These are phyloP conservation scores for Neurospora sp. DNA, from an alignment of 495 filamentous ascomycete species.

Conservation along the genomic window DNA sequence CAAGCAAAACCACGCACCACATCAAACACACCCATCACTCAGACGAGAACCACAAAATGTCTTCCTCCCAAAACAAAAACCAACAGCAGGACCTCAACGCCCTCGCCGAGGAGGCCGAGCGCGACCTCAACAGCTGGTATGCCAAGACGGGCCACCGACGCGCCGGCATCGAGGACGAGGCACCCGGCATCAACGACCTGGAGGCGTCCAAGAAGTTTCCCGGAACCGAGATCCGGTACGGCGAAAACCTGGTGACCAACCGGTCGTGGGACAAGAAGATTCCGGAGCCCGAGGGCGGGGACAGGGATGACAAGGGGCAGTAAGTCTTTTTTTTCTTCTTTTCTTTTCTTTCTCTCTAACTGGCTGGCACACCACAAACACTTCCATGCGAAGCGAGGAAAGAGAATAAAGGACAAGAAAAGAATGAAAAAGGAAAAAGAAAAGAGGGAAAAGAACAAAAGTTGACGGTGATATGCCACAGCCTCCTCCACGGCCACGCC, in stretches of 20 bases:
- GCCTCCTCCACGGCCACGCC: constrained; percentile 11
- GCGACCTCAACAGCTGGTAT: constrained; percentile 35
- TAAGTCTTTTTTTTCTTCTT: constrained; percentile 5
- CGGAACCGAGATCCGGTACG: constrained; percentile 20
- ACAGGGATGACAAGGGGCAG: constrained; percentile 25
- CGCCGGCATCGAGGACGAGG: constrained; percentile 18
- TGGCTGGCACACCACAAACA: too few relatives aligned
- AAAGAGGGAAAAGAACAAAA: too few relatives aligned
- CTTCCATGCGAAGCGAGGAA: too few relatives aligned
- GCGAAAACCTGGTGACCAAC: constrained; percentile 24
- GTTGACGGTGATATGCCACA: neutral
- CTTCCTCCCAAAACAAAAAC: neutral
- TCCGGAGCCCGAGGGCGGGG: constrained; percentile 29
- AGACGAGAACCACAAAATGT: neutral
- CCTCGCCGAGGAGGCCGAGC: constrained; percentile 37
- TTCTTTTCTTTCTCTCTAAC: too few relatives aligned
- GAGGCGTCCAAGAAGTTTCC: constrained; percentile 25
- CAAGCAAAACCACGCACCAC: neutral
- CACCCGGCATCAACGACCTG: constrained; percentile 18
- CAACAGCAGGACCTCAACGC: constrained; percentile 7
- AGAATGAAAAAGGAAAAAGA: too few relatives aligned
- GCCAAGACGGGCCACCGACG: constrained; percentile 29
- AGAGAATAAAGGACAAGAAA: too few relatives aligned
- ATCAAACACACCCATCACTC: neutral
- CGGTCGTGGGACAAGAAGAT: constrained; percentile 26